These are phyloP conservation scores for Gracilariopsis chorda DNA, from an alignment of 23 red algal species.

Conservation along the genomic window DNA sequence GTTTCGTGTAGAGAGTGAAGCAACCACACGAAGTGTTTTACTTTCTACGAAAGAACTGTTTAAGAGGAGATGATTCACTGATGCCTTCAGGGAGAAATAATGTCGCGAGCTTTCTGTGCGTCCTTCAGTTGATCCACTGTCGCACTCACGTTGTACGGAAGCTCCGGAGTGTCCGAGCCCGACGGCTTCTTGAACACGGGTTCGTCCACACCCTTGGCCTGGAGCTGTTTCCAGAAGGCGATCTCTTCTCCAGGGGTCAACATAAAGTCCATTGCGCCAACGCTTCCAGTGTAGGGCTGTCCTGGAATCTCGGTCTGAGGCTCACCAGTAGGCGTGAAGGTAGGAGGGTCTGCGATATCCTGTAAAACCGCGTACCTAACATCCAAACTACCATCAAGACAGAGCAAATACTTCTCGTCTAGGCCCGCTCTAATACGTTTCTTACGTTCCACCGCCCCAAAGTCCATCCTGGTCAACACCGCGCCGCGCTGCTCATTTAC, in stretches of 20 bases:
- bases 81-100: neutral
- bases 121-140: conserved; percentile 46
- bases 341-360: conserved; percentile 32
- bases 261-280: conserved; percentile 68
- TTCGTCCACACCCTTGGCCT: neutral
- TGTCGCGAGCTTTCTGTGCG: neutral
- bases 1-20: too few species aligned
- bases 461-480: conserved; percentile 38
- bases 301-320: conserved; percentile 80
- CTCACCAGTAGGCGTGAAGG: conserved; percentile 39
- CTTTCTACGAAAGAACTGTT: conserved; percentile 21
- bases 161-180: conserved; percentile 43
- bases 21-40: too few species aligned
- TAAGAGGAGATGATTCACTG: neutral
- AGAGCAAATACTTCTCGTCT: conserved; percentile 51
- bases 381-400: conserved; percentile 40
- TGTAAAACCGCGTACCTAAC: conserved; percentile 37
- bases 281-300: neutral
- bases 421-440: conserved; percentile 35
- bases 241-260: conserved; percentile 5
- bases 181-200: conserved; percentile 29
- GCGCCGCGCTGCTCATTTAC: conserved; percentile 2
- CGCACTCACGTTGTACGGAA: conserved; percentile 55
- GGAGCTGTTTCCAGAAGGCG: conserved; percentile 52
- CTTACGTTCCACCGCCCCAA: conserved; percentile 18